Conservation (phyloP, 768 basidiomycete species). For the Cubamyces sp. region DNA sequence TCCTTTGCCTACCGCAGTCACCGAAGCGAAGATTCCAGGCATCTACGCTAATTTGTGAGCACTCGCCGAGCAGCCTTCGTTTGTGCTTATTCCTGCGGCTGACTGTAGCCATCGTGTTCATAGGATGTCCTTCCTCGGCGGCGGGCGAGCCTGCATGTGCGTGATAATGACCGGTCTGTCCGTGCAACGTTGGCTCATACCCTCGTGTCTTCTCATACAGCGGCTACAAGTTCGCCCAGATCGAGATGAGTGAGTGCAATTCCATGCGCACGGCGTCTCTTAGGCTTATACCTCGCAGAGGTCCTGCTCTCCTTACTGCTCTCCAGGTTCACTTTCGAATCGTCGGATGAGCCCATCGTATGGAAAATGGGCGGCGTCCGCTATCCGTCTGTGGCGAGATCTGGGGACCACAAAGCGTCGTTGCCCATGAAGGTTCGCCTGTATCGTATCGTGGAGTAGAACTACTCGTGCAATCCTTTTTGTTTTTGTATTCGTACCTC, state of each 20-base stretch:
- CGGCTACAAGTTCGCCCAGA: slow-evolving; percentile 57
- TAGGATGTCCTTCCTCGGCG: slow-evolving; percentile 51
- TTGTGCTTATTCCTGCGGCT: background rate
- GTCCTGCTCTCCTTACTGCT: slow-evolving; percentile 25
- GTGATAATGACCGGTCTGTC: slow-evolving; percentile 16
- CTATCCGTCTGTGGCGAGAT: slow-evolving; percentile 21
- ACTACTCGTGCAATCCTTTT: no score
- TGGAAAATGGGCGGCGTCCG: slow-evolving; percentile 27
- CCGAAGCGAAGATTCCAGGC: slow-evolving; percentile 46
- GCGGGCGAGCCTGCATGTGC: slow-evolving; percentile 50
- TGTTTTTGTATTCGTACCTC: no score
- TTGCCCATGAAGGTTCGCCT: slow-evolving; percentile 21
- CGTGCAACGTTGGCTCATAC: background rate
- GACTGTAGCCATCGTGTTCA: background rate
- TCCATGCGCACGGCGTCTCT: background rate
- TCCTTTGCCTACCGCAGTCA: slow-evolving; percentile 42
- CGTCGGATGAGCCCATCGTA: slow-evolving; percentile 4
- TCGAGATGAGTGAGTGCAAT: slow-evolving; percentile 51
- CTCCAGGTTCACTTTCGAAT: slow-evolving; percentile 22
- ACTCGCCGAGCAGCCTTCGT: no score
- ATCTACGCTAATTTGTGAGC: slow-evolving; percentile 49
- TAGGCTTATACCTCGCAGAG: slow-evolving; percentile 22
- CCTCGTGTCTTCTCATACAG: slow-evolving; percentile 29
- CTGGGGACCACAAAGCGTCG: background rate
- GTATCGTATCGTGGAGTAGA: no score